Conservation (phyloP, 805 yeast species). For the Ogataea glucozyma region DNA sequence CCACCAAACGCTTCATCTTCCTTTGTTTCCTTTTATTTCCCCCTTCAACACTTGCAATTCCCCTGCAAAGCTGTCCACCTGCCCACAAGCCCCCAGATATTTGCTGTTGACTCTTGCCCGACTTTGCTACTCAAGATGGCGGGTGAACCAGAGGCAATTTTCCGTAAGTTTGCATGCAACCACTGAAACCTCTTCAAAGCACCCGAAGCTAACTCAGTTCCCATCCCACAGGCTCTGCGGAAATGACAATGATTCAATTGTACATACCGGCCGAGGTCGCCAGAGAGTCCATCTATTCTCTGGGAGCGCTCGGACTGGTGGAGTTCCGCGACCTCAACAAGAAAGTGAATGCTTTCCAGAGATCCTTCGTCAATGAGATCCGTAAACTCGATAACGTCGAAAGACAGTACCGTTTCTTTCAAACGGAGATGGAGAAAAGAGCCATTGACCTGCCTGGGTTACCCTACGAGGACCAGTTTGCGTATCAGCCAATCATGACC, state of each 20-base stretch:
- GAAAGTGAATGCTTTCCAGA: slow-evolving; percentile 82
- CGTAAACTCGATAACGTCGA: slow-evolving; percentile 83
- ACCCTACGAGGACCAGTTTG: slow-evolving; percentile 23
- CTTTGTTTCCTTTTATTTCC: no score
- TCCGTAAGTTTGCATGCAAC: slow-evolving; percentile 36
- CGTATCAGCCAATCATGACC: slow-evolving; percentile 24
- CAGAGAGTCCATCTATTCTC: slow-evolving; percentile 78
- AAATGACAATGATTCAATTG: slow-evolving; percentile 90
- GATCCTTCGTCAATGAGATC: slow-evolving; percentile 87
- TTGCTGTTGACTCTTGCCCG: no score
- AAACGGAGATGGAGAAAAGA: slow-evolving; percentile 48
- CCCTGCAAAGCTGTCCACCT: no score
- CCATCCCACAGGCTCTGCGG: slow-evolving; percentile 72
- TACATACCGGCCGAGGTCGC: slow-evolving; percentile 90
- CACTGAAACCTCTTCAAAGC: no score
- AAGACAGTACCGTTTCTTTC: slow-evolving; percentile 71
- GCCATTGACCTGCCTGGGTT: slow-evolving; percentile 26
- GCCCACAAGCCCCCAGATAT: no score
- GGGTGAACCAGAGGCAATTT: slow-evolving; percentile 31
- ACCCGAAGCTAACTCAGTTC: background rate
- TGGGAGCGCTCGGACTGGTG: slow-evolving; percentile 82
- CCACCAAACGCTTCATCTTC: no score
- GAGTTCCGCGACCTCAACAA: slow-evolving; percentile 90
- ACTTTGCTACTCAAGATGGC: slow-evolving; percentile 7
- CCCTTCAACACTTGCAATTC: no score